Percentiles rank a stretch among this genome's conserved stretches.
phyloP scores from a whole-genome alignment of 805 yeast species.

The Cyberlindnera maritima region DNA sequence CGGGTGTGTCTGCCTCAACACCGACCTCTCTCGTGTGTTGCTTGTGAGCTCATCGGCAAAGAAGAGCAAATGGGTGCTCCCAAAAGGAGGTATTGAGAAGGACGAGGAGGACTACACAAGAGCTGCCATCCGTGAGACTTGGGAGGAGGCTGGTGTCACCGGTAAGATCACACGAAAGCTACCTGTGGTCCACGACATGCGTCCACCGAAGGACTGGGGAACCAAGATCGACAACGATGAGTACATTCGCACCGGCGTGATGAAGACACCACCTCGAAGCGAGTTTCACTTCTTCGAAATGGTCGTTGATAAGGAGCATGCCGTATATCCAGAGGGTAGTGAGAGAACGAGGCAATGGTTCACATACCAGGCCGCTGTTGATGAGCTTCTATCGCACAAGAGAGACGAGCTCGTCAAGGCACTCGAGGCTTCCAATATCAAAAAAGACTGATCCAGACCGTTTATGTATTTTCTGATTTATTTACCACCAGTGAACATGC shows the following conservation, averaged over 20 bases:
- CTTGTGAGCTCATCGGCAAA: constrained; percentile 76
- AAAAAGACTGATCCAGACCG: constrained; percentile 14
- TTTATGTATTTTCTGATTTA: neutral
- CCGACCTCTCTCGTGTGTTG: constrained; percentile 57
- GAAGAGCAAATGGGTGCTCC: constrained; percentile 77
- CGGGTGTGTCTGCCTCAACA: constrained; percentile 78
- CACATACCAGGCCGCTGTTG: constrained; percentile 61
- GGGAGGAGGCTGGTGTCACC: constrained; percentile 96
- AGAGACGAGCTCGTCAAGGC: constrained; percentile 70
- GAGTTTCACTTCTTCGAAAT: constrained; percentile 88
- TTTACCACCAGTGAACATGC: constrained; percentile 45
- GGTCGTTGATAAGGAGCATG: constrained; percentile 51
- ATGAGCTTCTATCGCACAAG: constrained; percentile 51
- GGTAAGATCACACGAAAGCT: constrained; percentile 57
- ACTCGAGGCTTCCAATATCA: constrained; percentile 51
- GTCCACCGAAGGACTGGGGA: constrained; percentile 47
- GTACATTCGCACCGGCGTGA: constrained; percentile 26
- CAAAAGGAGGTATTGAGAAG: constrained; percentile 91
- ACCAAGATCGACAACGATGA: constrained; percentile 22
- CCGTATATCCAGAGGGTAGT: constrained; percentile 72
- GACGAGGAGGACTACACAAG: constrained; percentile 54
- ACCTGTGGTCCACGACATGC: constrained; percentile 64
- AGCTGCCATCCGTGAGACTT: constrained; percentile 81
- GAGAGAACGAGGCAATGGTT: constrained; percentile 75
- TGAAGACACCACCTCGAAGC: constrained; percentile 60